Conservation (phyloP, 306 rosid species). For the Carpinus fangiana region DNA sequence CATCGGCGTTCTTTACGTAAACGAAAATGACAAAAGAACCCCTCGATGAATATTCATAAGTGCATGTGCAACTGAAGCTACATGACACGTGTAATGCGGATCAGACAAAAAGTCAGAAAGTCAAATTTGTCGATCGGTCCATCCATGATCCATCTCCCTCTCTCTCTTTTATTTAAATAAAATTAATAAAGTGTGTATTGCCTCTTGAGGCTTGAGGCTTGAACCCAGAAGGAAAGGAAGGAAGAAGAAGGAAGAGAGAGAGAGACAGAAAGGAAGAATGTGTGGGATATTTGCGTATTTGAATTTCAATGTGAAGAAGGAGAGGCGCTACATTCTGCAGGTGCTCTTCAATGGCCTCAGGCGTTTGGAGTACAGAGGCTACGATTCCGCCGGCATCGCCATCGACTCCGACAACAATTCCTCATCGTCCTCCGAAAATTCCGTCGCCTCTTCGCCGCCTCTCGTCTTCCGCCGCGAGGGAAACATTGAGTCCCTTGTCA, state of each 20-base stretch:
- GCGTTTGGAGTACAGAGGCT: constrained; percentile 90
- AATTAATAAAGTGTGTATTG: too few relatives aligned
- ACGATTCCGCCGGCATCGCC: constrained; percentile 94
- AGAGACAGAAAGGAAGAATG: constrained; percentile 38
- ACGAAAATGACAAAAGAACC: too few relatives aligned
- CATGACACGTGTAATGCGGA: too few relatives aligned
- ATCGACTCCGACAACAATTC: constrained; percentile 49
- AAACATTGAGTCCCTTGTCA: constrained; percentile 90
- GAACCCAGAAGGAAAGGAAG: neutral
- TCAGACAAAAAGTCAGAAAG: neutral
- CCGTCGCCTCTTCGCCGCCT: constrained; percentile 35
- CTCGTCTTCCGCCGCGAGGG: constrained; percentile 91
- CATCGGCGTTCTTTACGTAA: too few relatives aligned
- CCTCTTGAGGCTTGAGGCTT: too few relatives aligned
- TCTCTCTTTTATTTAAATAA: neutral
- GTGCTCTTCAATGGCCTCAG: constrained; percentile 88
- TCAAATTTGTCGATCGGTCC: neutral
- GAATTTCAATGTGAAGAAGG: constrained; percentile 80
- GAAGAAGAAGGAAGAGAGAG: neutral
- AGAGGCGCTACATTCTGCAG: constrained; percentile 81
- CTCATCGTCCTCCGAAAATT: constrained; percentile 24
- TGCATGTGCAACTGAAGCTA: too few relatives aligned
- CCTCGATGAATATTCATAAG: too few relatives aligned
- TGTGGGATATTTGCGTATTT: constrained; percentile 98
- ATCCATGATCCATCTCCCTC: neutral